Base-by-base conservation (phyloP, 352 stramenopile genomes). In the Phytophthora tubulina region DNA sequence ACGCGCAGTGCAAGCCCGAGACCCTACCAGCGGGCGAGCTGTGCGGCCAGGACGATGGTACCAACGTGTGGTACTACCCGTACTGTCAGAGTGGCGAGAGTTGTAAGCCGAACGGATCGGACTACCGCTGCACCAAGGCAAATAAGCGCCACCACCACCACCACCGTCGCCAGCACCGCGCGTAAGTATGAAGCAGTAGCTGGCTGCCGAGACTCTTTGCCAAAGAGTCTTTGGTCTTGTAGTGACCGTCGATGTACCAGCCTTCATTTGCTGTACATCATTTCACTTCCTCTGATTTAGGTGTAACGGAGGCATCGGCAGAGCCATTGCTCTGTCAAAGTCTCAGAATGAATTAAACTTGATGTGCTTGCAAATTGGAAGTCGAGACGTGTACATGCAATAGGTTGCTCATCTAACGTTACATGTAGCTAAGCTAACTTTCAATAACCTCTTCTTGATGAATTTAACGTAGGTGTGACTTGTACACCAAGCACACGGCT, bases 1-100 rank as follows among this genome's bases (percentile, higher is more conserved):
- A 79, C 71, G 48, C 71, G 8, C 67, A 82, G 52, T 82, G 71
- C 71, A 82, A 79, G 59, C 75, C 75, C 1, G 49, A 45, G 9
- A 75, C 58, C 15, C 71, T 82, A 6, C 52, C 62, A 3, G 27
- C 51, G 13, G 70, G 71, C 11, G 67, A 77, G 46, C 30, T 82
- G 33, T 82, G 75, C 42, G 75, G 75, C 41, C 75, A 82, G 48
- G 21, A 75, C 11, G 67, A 79, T 4, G 71, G 59, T 50, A 72
- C 57, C 5, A 79, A 75, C 3, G 59, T 62, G 32, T 82, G 75
- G 75, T 46, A 64, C 58, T 82, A 82, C 57, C 67, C 73, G 8
- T 58, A 67, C 49, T 82, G 75, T 51, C 42, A 64, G 1, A 69
- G 15, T 45, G 71, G 68, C 8, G 58, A 80, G 61, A 75, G 42